A percentile compares a stretch with the other conserved stretches of the same genome.
Conservation (phyloP, 352 stramenopile species). For the Phytophthora pisi region DNA sequence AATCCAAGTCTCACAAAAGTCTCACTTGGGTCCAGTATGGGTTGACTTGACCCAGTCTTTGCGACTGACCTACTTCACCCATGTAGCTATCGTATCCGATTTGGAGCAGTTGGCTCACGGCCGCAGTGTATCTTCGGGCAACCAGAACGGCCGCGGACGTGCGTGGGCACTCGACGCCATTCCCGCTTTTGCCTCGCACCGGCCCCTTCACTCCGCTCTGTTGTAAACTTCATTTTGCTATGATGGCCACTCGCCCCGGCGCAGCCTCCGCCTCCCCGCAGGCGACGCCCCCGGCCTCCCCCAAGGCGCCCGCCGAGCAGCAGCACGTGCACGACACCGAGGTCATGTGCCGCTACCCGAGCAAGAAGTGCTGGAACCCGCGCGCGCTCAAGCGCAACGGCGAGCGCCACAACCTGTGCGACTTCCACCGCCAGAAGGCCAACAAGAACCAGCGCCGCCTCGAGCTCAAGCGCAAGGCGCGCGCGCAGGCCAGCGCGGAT, state of each 20-base stretch:
- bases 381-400: conserved; percentile 54
- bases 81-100: conserved; percentile 34
- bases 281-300: not conserved
- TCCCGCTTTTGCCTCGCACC: conserved; percentile 25
- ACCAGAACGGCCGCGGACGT: conserved; percentile 1
- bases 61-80: conserved; percentile 26
- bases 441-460: conserved; percentile 75
- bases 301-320: conserved; percentile 1
- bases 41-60: conserved; percentile 8
- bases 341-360: conserved; percentile 54
- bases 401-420: conserved; percentile 61
- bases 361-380: conserved; percentile 52
- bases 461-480: conserved; percentile 48
- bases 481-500: conserved; percentile 18
- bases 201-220: not conserved
- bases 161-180: conserved; percentile 19
- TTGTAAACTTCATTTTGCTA: not conserved
- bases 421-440: conserved; percentile 64
- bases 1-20: conserved; percentile 9
- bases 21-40: conserved; percentile 10
- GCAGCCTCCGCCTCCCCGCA: conserved; percentile 1
- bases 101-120: conserved; percentile 11
- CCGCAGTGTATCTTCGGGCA: conserved; percentile 20
- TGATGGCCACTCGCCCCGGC: conserved; percentile 27
- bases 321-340: conserved; percentile 12